Conservation (phyloP, 2,329 filamentous ascomycete species). For the Botrytis aclada region DNA sequence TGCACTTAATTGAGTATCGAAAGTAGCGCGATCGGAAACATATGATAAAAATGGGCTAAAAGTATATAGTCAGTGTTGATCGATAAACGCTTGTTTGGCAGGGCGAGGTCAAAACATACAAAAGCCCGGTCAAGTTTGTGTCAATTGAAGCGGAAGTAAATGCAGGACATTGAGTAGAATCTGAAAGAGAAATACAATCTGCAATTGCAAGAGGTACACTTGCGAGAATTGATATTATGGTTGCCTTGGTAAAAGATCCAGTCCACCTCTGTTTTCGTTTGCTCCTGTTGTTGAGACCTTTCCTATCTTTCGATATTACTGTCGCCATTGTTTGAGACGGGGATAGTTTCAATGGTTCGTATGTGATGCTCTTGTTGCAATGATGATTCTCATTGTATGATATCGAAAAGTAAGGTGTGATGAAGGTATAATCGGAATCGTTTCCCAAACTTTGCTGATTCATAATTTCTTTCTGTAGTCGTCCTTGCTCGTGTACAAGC, state of each 20-base stretch:
- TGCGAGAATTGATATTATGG: conserved; percentile 35
- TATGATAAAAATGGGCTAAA: conserved; percentile 77
- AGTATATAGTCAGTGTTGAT: conserved; percentile 22
- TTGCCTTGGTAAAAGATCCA: conserved; percentile 28
- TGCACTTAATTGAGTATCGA: conserved; percentile 69
- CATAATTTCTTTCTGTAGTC: conserved; percentile 10
- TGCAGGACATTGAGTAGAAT: conserved; percentile 68
- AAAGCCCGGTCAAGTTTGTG: conserved; percentile 54
- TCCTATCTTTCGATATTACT: conserved; percentile 13
- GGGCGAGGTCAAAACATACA: conserved; percentile 50
- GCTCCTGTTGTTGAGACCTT: conserved; percentile 17
- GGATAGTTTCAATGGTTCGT: conserved; percentile 13
- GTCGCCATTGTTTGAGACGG: conserved; percentile 19
- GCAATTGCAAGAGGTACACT: conserved; percentile 34
- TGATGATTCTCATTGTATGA: conserved; percentile 16
- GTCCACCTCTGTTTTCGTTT: conserved; percentile 28
- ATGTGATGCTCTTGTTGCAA: conserved; percentile 19
- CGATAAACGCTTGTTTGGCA: conserved; percentile 19
- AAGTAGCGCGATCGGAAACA: conserved; percentile 72
- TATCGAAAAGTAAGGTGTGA: not conserved
- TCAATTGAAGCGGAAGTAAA: conserved; percentile 69
- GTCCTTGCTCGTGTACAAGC: not conserved
- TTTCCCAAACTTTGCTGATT: not conserved
- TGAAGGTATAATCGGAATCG: not conserved
- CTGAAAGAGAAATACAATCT: conserved; percentile 62